Evolutionary conservation across 2,329 filamentous ascomycete species (phyloP).

Genomic region (Xylariales sp.): DNA sequence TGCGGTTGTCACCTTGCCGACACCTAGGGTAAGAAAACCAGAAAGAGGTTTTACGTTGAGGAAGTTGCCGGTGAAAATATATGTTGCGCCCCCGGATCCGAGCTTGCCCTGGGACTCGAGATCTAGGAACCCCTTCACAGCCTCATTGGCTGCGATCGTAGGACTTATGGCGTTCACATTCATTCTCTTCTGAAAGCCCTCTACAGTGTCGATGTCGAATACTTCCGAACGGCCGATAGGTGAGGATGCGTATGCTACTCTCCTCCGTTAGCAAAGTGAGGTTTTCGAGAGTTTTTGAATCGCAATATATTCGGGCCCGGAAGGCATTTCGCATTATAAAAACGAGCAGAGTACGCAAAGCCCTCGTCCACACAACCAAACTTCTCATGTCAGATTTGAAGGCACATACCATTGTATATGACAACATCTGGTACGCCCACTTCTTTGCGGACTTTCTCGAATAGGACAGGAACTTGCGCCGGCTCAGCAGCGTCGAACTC

Average conservation of each 20-base stretch:
- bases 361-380: neutral
- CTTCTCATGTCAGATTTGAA: neutral
- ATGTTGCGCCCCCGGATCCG: conserved; percentile 42
- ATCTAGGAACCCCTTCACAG: conserved; percentile 32
- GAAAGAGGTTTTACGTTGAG: conserved; percentile 36
- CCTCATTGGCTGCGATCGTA: conserved; percentile 25
- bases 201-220: conserved; percentile 41
- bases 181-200: conserved; percentile 39
- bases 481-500: conserved; percentile 36
- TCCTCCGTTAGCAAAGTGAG: neutral
- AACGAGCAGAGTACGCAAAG: neutral
- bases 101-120: conserved; percentile 28
- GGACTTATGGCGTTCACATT: conserved; percentile 29
- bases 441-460: conserved; percentile 35
- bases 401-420: conserved; percentile 37
- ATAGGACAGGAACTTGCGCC: conserved; percentile 39
- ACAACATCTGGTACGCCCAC: conserved; percentile 40
- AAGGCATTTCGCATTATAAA: neutral
- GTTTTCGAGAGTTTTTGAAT: neutral
- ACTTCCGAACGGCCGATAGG: conserved; percentile 22
- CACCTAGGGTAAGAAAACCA: conserved; percentile 40
- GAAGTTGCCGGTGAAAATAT: conserved; percentile 45
- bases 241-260: conserved; percentile 9
- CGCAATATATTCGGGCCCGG: neutral
- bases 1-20: conserved; percentile 42